Conservation (phyloP, 108 stramenopile species). For the Skeletonema potamos region DNA sequence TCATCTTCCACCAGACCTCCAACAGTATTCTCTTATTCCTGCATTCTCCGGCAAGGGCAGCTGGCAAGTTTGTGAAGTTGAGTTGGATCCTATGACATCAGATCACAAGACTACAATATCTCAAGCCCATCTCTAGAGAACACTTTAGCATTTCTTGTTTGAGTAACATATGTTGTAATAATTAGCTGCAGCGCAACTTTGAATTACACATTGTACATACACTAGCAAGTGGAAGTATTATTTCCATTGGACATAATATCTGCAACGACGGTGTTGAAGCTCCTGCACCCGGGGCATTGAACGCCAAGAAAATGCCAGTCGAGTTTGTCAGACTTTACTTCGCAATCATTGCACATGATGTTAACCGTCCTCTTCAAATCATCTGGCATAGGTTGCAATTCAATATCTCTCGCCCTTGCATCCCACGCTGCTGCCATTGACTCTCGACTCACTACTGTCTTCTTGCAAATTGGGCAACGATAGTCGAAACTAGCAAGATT, state of each 20-base stretch:
- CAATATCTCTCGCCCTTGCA: slow-evolving; percentile 81
- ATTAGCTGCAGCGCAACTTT: neutral
- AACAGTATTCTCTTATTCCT: slow-evolving; percentile 40
- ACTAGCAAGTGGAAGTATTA: neutral
- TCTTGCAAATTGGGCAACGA: slow-evolving; percentile 89
- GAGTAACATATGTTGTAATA: too few relatives aligned
- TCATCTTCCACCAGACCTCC: slow-evolving; percentile 45
- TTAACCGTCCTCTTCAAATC: slow-evolving; percentile 77
- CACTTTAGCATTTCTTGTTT: neutral
- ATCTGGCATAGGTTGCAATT: slow-evolving; percentile 85
- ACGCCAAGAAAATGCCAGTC: slow-evolving; percentile 88
- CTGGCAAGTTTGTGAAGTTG: slow-evolving; percentile 48
- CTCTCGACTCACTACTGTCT: slow-evolving; percentile 74
- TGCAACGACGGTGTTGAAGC: slow-evolving; percentile 87
- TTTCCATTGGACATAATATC: slow-evolving; percentile 34
- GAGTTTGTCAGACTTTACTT: slow-evolving; percentile 55
- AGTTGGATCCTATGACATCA: slow-evolving; percentile 33
- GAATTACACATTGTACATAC: neutral
- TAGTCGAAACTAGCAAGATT: slow-evolving; percentile 86
- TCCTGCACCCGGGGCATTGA: slow-evolving; percentile 72
- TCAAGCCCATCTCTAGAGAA: slow-evolving; percentile 18
- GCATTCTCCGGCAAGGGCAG: slow-evolving; percentile 47
- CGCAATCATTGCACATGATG: slow-evolving; percentile 89
- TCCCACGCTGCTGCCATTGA: slow-evolving; percentile 84
- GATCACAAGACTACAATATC: slow-evolving; percentile 39